Conservation (phyloP, 768 basidiomycete species). For the Mycena belliarum region DNA sequence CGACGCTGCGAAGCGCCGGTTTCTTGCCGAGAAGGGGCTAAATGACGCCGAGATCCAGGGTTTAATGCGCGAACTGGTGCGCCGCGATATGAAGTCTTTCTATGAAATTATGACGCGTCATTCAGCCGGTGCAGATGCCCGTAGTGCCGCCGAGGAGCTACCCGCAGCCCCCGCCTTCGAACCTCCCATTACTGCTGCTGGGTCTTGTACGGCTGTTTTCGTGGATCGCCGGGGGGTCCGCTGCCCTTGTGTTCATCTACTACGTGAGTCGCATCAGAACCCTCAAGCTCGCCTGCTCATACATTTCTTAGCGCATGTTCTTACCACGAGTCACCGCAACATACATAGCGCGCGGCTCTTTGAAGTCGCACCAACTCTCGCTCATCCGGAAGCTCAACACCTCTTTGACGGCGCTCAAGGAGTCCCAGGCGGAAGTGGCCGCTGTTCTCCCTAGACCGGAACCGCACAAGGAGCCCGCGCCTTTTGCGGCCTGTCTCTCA, state of each 20-base stretch:
- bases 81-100: conserved; percentile 17
- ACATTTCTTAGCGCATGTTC: conserved; percentile 56
- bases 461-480: conserved; percentile 47
- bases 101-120: not conserved
- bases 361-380: conserved; percentile 59
- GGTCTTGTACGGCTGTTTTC: conserved; percentile 60
- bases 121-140: conserved; percentile 42
- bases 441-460: conserved; percentile 57
- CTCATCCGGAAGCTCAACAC: conserved; percentile 56
- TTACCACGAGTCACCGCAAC: conserved; percentile 66
- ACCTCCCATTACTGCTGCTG: conserved; percentile 64
- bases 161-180: conserved; percentile 68
- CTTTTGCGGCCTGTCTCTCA: conserved; percentile 46
- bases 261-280: conserved; percentile 47
- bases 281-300: not conserved
- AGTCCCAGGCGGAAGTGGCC: conserved; percentile 54
- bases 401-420: conserved; percentile 57
- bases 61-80: conserved; percentile 58
- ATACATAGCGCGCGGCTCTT: conserved; percentile 58
- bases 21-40: conserved; percentile 73
- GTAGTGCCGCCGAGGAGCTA: conserved; percentile 72
- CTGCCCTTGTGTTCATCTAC: conserved; percentile 59
- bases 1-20: conserved; percentile 53
- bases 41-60: conserved; percentile 58
- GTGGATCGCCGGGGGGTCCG: conserved; percentile 70